These are phyloP conservation scores for Blastomyces gilchristii DNA, from an alignment of 2,329 filamentous ascomycete species.

Conservation along the genomic window DNA sequence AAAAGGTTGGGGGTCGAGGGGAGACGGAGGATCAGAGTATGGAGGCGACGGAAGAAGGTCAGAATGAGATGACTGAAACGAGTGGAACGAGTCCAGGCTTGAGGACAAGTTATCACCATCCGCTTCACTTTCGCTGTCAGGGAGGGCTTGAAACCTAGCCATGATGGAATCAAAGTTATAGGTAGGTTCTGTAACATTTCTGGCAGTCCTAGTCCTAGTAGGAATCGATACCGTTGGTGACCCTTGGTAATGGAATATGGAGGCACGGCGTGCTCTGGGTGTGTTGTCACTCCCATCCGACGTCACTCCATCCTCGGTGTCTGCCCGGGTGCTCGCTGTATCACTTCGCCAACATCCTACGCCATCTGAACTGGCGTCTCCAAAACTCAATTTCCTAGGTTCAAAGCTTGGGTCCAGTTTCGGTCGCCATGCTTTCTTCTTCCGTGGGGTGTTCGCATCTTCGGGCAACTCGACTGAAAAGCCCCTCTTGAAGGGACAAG, in stretches of 20 bases:
- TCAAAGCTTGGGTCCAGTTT: conserved; percentile 26
- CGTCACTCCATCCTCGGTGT: not conserved
- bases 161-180: conserved; percentile 30
- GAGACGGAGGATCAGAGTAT: conserved; percentile 16
- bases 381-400: conserved; percentile 10
- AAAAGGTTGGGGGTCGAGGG: conserved; percentile 16
- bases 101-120: conserved; percentile 25
- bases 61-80: conserved; percentile 19
- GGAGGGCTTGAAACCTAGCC: conserved; percentile 29
- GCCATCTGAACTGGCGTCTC: conserved; percentile 3
- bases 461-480: conserved; percentile 68
- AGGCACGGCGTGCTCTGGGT: not conserved
- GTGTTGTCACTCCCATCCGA: conserved; percentile 8
- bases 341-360: conserved; percentile 27
- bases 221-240: conserved; percentile 13
- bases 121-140: conserved; percentile 20
- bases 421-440: conserved; percentile 60
- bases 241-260: not conserved
- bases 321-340: conserved; percentile 5
- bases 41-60: conserved; percentile 16
- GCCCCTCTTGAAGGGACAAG: conserved; percentile 69
- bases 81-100: conserved; percentile 37
- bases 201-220: conserved; percentile 11
- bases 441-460: conserved; percentile 52
- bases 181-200: conserved; percentile 23